Evolutionary conservation across 495 filamentous ascomycete species (phyloP).

Genomic region (Xylaria grammica): DNA sequence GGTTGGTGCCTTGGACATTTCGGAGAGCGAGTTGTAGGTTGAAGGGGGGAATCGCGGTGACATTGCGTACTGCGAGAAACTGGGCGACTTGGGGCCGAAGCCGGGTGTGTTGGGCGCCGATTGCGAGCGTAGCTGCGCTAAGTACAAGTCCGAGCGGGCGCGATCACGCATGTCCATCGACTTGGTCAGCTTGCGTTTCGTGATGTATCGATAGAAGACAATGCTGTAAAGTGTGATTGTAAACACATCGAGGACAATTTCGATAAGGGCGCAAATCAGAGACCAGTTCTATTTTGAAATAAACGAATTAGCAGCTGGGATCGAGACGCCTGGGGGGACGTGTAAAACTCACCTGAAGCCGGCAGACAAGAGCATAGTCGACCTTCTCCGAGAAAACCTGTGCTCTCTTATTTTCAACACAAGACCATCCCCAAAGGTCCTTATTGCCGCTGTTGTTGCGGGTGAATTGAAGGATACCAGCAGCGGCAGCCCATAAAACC

Average conservation of each 20-base stretch:
- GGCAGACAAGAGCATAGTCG: conserved; percentile 91
- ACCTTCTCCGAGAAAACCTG: conserved; percentile 77
- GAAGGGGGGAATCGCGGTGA: conserved; percentile 61
- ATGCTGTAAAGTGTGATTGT: conserved; percentile 91
- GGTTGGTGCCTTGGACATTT: conserved; percentile 51
- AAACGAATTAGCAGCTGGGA: conserved; percentile 20
- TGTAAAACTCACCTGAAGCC: conserved; percentile 76
- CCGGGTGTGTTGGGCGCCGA: conserved; percentile 95
- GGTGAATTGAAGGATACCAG: conserved; percentile 79
- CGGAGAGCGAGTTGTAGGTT: conserved; percentile 52
- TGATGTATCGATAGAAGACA: conserved; percentile 95
- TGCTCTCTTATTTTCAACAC: conserved; percentile 81
- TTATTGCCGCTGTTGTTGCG: conserved; percentile 73
- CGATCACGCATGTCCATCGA: conserved; percentile 95
- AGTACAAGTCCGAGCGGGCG: conserved; percentile 91
- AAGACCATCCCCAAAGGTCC: conserved; percentile 97
- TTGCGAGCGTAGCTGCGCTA: conserved; percentile 89
- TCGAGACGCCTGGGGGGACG: background rate
- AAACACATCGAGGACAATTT: conserved; percentile 90
- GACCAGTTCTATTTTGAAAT: conserved; percentile 76
- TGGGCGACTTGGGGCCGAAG: conserved; percentile 69
- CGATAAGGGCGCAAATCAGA: conserved; percentile 95
- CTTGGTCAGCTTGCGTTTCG: conserved; percentile 91
- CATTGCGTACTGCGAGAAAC: conserved; percentile 57
- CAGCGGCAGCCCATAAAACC: conserved; percentile 89